Evolutionary conservation across 352 stramenopile species (phyloP), one percentile per base, ranked within the genome.

Genomic region (Phytophthora tentaculata): DNA sequence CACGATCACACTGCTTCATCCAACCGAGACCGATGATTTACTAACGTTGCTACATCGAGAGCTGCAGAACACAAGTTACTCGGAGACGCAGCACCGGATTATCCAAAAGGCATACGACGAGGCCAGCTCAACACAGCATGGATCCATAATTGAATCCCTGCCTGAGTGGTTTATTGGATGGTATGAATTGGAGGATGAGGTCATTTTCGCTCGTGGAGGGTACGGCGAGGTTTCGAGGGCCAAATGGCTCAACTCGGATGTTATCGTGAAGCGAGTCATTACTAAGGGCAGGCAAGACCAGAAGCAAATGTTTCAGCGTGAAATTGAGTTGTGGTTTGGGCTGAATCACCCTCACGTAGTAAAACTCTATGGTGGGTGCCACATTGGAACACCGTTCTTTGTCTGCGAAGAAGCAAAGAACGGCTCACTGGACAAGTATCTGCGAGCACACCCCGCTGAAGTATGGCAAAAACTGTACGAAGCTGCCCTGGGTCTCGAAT

Each of bases 331-430:
- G 2, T 81, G 73, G 70, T 76, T 63, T 53, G 50, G 37, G 1
- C 56, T 76, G 9, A 76, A 69, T 16, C 69, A 81, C 26, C 62
- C 73, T 5, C 61, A 81, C 32, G 61, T 81, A 2, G 45, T 79
- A n/a, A 70, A 74, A 22, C 47, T 81, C 24, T 81, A 63, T 19
- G 73, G 70, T 2, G 70, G 56, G 1, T 81, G 67, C 16, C 73
- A 79, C 23, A 8, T 81, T 14, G 22, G 60, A 9, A 59, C 56
- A 51, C 64, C 53, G 3, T 69, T 71, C 13, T 73, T 78, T 24
- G 73, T 78, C 5, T 74, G 68, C 24, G 73, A 81, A 32, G 43
- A 69, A 23, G 70, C 55, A 0, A 71, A 67, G 13, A 26, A 51
- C 24, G 52, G 52, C 6, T 49, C 20, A 4, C 53, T 80, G 10